Evolutionary conservation across 345 rosid species (phyloP), one percentile per base, ranked within the genome.

Genomic region (Gossypium rotundifolium): DNA sequence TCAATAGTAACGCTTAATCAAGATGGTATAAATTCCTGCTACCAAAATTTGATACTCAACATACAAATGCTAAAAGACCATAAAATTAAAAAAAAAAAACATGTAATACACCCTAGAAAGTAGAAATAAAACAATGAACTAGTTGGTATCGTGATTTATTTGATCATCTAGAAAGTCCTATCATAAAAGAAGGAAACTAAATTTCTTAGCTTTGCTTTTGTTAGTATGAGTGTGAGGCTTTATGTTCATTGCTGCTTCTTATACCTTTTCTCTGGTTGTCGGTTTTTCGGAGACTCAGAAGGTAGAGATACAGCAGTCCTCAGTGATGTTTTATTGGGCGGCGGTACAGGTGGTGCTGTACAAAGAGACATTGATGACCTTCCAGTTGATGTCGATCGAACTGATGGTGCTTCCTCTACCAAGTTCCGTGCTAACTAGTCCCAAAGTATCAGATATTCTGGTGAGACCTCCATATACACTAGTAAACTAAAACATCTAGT

Each of bases 251-350:
- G 11, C 59, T 25, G 20, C 40, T 16, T 16, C 48, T 4, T 48
- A 25, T 73, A 91, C 99, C 96, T 86, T 81, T 86, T 88, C 45
- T 91, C 98, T 71, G 66, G 80, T 11, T 71, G 84, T 27, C 83
- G 82, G 75, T 77, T 84, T 78, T 84, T 89, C 0, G 93, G 93
- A 76, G 97, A 90, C 67, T 78, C 93, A 1, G 94, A 91, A 17
- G 88, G 92, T 63, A 88, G 75, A 38, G 91, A 84, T 61, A 85
- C 86, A 6, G 89, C 86, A 7, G 91, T 87, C 84, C 85, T 87
- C 42, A 91, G 80, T 49, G 89, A 81, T 49, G 80, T 81, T 77
- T 90, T 92, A 76, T 79, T 83, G 2, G 91, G 86, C 3, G 89
- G 90, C 14, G 88, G 91, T 27, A 87, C 84, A 68, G 88, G 84